Percentiles rank a stretch among this genome's conserved stretches.
Conservation (phyloP, 83 land plant species). For the Picea engelmannii region DNA sequence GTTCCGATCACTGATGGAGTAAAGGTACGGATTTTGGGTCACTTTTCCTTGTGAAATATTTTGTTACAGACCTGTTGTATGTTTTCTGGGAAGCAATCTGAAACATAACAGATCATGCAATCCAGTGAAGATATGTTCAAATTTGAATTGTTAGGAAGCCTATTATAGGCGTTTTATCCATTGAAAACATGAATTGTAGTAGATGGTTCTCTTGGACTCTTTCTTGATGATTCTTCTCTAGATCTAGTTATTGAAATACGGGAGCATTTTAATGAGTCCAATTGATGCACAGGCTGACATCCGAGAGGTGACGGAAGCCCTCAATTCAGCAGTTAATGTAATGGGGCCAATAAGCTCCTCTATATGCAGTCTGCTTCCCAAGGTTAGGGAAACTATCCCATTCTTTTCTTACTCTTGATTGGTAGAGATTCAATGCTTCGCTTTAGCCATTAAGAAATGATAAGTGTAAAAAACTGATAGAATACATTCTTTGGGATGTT, state of each 20-base stretch:
- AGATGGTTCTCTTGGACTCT: neutral
- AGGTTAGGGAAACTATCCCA: slow-evolving; percentile 33
- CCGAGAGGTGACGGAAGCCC: slow-evolving; percentile 51
- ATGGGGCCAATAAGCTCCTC: slow-evolving; percentile 46
- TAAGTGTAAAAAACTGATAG: neutral
- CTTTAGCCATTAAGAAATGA: neutral
- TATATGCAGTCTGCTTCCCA: slow-evolving; percentile 46
- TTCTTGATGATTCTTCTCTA: neutral
- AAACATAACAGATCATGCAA: neutral
- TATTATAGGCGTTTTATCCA: neutral
- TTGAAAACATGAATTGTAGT: neutral
- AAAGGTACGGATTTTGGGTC: slow-evolving; percentile 40
- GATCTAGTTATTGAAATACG: neutral
- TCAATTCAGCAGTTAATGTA: slow-evolving; percentile 50
- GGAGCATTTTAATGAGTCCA: neutral
- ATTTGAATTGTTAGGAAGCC: neutral
- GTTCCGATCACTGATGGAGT: slow-evolving; percentile 68
- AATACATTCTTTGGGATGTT: neutral
- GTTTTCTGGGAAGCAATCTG: neutral
- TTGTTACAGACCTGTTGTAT: neutral
- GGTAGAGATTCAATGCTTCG: slow-evolving; percentile 1
- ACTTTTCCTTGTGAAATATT: neutral
- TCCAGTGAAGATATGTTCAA: neutral
- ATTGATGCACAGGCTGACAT: slow-evolving; percentile 56
- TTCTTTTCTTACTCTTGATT: neutral